Evolutionary conservation across 164 flowering plant species (phyloP).

Genomic region (Nymphaea colorata): DNA sequence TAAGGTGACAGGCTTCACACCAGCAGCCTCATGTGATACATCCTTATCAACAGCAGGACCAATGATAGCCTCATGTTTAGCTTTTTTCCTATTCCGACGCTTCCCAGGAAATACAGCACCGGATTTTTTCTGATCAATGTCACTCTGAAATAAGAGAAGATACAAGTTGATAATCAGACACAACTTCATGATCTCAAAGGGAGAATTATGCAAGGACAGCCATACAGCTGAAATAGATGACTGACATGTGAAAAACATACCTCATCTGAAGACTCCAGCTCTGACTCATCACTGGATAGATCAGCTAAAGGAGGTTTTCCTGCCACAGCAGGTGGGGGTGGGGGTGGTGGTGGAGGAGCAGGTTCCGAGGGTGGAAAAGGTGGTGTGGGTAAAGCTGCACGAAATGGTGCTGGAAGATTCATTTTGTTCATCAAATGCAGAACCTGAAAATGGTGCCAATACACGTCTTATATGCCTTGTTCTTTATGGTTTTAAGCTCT

Average conservation of each 20-base stretch:
- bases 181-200: not conserved
- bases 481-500: not conserved
- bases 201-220: not conserved
- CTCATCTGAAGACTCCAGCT: constrained; percentile 88
- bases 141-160: constrained; percentile 19
- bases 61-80: constrained; percentile 49
- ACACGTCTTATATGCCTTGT: no score
- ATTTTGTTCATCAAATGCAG: constrained; percentile 99
- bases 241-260: constrained; percentile 15
- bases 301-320: constrained; percentile 29
- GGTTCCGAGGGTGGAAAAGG: constrained; percentile 65
- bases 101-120: constrained; percentile 10
- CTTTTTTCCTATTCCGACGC: constrained; percentile 38
- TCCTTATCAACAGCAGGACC: constrained; percentile 90
- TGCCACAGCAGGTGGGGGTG: constrained; percentile 22
- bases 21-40: constrained; percentile 91
- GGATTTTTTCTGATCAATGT: constrained; percentile 16
- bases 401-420: constrained; percentile 97
- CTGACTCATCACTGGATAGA: constrained; percentile 79
- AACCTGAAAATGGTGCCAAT: constrained; percentile 33
- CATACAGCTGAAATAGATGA: no score
- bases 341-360: constrained; percentile 25
- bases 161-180: not conserved
- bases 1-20: constrained; percentile 61
- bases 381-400: constrained; percentile 85